These are phyloP conservation scores for Dryas drummondii DNA, from an alignment of 306 rosid genomes.

Conservation along the genomic window DNA sequence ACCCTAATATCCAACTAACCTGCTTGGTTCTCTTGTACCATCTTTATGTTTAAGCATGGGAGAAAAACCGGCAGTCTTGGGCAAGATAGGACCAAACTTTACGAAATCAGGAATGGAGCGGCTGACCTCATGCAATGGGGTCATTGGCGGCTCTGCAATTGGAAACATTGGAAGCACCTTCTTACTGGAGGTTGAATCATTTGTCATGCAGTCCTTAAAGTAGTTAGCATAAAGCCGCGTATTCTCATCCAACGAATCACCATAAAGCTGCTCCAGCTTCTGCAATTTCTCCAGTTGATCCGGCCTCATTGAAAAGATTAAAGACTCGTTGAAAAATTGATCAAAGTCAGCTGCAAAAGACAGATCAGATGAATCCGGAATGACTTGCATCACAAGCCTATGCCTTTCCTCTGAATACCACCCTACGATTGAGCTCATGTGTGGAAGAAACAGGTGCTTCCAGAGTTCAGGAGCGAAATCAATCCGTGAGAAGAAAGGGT, in stretches of 20 bases:
- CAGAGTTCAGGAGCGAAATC: conserved; percentile 94
- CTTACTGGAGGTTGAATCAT: conserved; percentile 57
- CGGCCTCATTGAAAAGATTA: conserved; percentile 67
- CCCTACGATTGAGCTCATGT: conserved; percentile 83
- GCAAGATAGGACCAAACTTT: conserved; percentile 93
- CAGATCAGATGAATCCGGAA: conserved; percentile 72
- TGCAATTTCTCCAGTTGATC: conserved; percentile 69
- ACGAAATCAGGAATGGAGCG: conserved; percentile 78
- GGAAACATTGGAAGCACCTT: conserved; percentile 81
- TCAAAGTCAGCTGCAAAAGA: conserved; percentile 80
- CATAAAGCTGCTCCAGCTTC: conserved; percentile 77
- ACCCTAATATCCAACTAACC: conserved; percentile 36
- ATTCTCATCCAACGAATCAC: conserved; percentile 75
- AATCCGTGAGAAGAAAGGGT: conserved; percentile 77
- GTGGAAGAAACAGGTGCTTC: conserved; percentile 77
- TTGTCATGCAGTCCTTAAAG: conserved; percentile 67
- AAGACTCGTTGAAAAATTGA: conserved; percentile 73
- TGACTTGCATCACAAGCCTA: conserved; percentile 72
- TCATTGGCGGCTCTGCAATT: conserved; percentile 95
- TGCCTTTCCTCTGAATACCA: conserved; percentile 94
- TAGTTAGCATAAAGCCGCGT: conserved; percentile 77
- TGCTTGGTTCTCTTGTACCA: conserved; percentile 46
- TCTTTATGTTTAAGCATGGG: conserved; percentile 44
- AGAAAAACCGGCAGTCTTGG: conserved; percentile 85
- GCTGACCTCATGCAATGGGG: conserved; percentile 90